Conservation (phyloP, 169 alveolate genomes). For the Eimeria praecox region DNA sequence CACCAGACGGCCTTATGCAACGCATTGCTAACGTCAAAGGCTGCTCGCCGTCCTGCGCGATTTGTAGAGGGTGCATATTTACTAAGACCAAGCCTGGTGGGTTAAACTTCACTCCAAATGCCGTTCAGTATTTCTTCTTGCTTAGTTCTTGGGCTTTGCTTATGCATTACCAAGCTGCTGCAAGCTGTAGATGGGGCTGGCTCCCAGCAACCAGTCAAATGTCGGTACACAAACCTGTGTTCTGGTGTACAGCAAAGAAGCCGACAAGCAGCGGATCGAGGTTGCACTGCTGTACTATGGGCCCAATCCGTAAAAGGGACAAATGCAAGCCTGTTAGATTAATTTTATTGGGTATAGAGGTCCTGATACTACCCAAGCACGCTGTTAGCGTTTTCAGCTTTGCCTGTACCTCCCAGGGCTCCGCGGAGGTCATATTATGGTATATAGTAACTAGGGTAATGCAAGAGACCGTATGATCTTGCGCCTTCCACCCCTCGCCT, state of each 20-base stretch:
- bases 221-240: background rate
- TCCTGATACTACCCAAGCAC: background rate
- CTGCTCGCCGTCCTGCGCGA: too few relatives aligned
- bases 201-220: background rate
- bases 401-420: background rate
- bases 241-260: background rate
- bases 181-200: background rate
- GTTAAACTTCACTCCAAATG: too few relatives aligned
- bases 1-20: too few relatives aligned
- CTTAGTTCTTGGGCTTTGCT: too few relatives aligned
- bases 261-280: background rate
- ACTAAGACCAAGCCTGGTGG: too few relatives aligned
- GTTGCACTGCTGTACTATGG: background rate
- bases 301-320: background rate
- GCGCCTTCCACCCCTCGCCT: background rate
- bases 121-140: too few relatives aligned
- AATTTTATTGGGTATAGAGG: background rate
- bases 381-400: background rate
- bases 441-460: too few relatives aligned
- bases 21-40: too few relatives aligned
- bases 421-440: background rate
- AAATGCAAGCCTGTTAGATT: background rate
- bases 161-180: too few relatives aligned
- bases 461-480: too few relatives aligned
- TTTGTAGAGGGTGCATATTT: too few relatives aligned